Evolutionary conservation across 768 basidiomycete genomes (phyloP), one percentile per base, ranked within the genome.

Genomic region (Termitomyces eurrhizus): DNA sequence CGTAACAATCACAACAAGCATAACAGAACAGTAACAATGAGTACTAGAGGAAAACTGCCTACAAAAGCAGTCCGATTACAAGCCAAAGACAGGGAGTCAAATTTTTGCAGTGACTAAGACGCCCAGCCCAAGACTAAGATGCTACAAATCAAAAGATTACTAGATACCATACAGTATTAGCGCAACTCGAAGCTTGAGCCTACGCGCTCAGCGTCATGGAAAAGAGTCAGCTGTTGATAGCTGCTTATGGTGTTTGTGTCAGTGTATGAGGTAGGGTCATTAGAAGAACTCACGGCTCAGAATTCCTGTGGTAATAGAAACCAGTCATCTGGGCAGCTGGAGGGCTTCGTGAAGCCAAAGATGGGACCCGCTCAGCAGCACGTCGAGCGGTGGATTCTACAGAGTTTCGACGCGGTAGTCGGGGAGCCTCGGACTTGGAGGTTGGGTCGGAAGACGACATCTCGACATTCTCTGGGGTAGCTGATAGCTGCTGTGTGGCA

Each of bases 301-400:
- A 94, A 71, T 93, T 90, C 79, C 89, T 88, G 73, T 95, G 93
- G 75, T 92, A 95, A 74, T 95, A 96, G 76, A 92, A 95, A 41
- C 94, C 92, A 64, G 83, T 89, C 90, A 93, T 92, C 32, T 85
- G 86, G 5, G 90, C 91, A 52, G 83, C 78, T 7, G 84, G 78
- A 6, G 80, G 75, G 50, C 77, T 71, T 58, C 75, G 74, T 49
- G 82, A 80, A 41, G 79, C 76, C n/a, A 79, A 66, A 4, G 83
- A 80, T 16, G 82, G 73, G 16, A 82, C 80, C 24, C 83, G 79
- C 51, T 75, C 72, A 18, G 70, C 69, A 4, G 60, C 53, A 63
- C 74, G 71, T 59, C 79, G 77, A 49, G 76, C 72, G 58, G 79
- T 84, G 46, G 83, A 56, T 51, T 57, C 60, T 52, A 52, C n/a